Evolutionary conservation across 2,329 filamentous ascomycete genomes (phyloP), one percentile per base, ranked within the genome.

Genomic region (Penicillium sclerotigenum): DNA sequence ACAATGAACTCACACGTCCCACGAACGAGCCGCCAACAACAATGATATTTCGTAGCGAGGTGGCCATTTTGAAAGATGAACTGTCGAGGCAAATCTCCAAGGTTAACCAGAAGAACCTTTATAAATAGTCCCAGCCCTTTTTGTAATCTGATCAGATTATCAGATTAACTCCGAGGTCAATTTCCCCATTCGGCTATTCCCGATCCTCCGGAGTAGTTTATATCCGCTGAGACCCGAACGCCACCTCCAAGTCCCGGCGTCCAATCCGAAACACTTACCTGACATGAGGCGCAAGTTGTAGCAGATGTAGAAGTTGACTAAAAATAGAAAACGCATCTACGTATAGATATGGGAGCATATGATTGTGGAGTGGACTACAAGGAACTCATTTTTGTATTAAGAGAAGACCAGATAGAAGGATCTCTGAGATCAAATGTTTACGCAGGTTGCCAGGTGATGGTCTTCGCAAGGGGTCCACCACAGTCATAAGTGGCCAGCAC

Each of bases 21-120:
- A 73, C 71, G 52, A 73, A 73, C 5, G 71, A 73, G 8, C 71
- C 71, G 14, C 71, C 71, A 20, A 73, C 64, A 9, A 73, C 69
- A 29, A 73, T 64, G n/a, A 73, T 65, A 51, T 73, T 73, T 16
- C 67, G 68, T 20, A 73, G 52, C n/a, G 65, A 38, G 36, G 10
- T 33, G 11, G 64, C 57, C 70, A 73, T 73, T 34, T 37, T 64
- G 34, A 29, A 22, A 31, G n/a, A 33, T 29, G 31, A 43, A 38
- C 37, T 18, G 28, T 36, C 45, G 22, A 51, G 31, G 1, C 11
- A 26, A 18, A 28, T 10, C 11, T 36, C 42, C 13, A 24, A 40
- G 18, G n/a, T 45, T 31, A 9, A 5, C 28, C 18, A 40, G 46
- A 42, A n/a, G 22, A 36, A 47, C 24, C 22, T 28, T 20, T 26